Evolutionary conservation across 495 filamentous ascomycete species (phyloP), one percentile per base, ranked within the genome.

Genomic region (Paragyromitra xinjiangensis): DNA sequence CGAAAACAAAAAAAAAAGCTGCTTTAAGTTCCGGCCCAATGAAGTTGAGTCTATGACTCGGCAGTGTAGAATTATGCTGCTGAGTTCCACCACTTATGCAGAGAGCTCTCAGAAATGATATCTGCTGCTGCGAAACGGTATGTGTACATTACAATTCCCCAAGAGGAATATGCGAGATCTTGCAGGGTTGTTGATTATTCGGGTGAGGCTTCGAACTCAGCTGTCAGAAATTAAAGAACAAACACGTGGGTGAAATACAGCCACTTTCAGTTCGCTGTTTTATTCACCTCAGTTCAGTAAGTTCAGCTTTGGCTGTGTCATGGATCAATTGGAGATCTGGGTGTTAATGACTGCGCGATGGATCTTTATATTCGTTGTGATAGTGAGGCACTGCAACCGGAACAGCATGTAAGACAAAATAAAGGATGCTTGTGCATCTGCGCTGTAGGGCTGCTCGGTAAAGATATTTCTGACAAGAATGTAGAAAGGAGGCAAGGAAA

Each of bases 241-340:
- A 71, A 77, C 74, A 77, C 74, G 74, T 77, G 74, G 68, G 74
- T 42, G 42, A 51, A 56, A 45, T 53, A 64, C 42, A 75, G 66
- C n/a, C 8, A 24, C 16, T 40, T 64, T 16, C 42, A 0, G 22
- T 19, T 22, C 19, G 6, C 22, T 24, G 42, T 22, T 9, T 34
- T 63, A 40, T 29, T 37, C 55, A 34, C 26, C 48, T 59, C 24
- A 29, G 42, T 26, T 53, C n/a, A 39, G 26, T 26, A 55, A 22
- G 24, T 11, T 40, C 39, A 58, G 59, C 37, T 69, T 44, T 24
- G 11, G 42, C 69, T 71, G 64, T 14, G 29, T 3, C 29, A 34
- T 34, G 29, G 29, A 22, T 48, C 29, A 45, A 69, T 59, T 53
- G 40, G 64, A 53, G 42, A 37, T 63, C 59, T 58, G 53, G 59